A percentile compares a stretch with the other conserved stretches of the same genome.
Conservation (phyloP, 2,329 filamentous ascomycete genomes). For the Fusarium sp. region DNA sequence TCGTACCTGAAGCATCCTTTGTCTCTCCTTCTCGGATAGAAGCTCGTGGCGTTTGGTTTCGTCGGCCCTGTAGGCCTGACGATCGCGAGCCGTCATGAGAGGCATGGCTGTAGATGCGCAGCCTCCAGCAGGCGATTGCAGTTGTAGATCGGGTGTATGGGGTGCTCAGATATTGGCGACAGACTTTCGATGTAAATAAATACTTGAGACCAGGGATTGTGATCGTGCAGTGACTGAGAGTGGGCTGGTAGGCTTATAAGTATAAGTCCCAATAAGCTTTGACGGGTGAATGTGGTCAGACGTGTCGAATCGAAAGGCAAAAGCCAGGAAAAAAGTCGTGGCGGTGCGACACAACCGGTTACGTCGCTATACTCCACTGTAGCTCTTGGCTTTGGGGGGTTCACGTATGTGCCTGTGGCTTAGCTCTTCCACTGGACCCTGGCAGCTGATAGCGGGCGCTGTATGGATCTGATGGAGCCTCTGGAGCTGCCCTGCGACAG, state of each 20-base stretch:
- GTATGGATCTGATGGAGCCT: slow-evolving; percentile 38
- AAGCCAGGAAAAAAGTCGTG: slow-evolving; percentile 29
- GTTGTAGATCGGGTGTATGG: not conserved
- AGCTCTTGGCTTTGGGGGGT: slow-evolving; percentile 26
- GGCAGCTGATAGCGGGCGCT: slow-evolving; percentile 28
- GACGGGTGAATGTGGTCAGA: slow-evolving; percentile 35
- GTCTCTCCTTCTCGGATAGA: slow-evolving; percentile 54
- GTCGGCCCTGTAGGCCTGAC: slow-evolving; percentile 57
- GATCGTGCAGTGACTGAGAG: slow-evolving; percentile 26
- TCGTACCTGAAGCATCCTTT: slow-evolving; percentile 55
- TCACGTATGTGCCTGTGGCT: slow-evolving; percentile 44
- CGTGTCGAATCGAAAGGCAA: slow-evolving; percentile 37
- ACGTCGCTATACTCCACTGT: slow-evolving; percentile 48
- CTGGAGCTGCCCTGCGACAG: slow-evolving; percentile 18
- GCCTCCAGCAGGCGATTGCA: slow-evolving; percentile 40
- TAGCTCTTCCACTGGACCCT: slow-evolving; percentile 26
- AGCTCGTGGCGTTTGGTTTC: slow-evolving; percentile 53
- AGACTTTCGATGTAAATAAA: slow-evolving; percentile 1
- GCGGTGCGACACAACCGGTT: slow-evolving; percentile 43
- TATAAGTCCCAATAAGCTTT: slow-evolving; percentile 43
- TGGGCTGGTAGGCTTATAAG: slow-evolving; percentile 42
- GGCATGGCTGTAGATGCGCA: slow-evolving; percentile 51
- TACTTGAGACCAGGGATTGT: slow-evolving; percentile 12
- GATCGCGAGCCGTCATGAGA: slow-evolving; percentile 53
- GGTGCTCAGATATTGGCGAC: not conserved